A percentile compares a stretch with the other conserved stretches of the same genome.
Evolutionary conservation across 108 stramenopile genomes (phyloP).

Genomic region (Chaetoceros muelleri): DNA sequence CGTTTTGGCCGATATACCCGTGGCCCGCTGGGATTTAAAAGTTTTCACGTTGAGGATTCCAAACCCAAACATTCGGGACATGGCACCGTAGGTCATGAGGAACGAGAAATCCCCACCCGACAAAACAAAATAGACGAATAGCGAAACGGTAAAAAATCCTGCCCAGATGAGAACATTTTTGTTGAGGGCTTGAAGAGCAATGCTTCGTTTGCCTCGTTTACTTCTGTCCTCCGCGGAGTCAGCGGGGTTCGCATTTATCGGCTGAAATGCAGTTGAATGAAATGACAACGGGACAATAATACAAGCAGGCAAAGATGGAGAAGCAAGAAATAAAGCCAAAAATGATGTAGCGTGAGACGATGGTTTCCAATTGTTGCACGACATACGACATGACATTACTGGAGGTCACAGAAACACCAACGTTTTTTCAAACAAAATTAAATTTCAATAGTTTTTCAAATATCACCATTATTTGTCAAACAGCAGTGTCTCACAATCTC

Average conservation of each 20-base stretch:
- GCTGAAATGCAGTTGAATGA: background rate
- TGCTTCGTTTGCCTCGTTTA: conserved; percentile 61
- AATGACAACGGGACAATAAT: background rate
- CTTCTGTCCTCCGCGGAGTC: conserved; percentile 39
- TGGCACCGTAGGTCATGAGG: conserved; percentile 95
- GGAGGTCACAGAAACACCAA: no score
- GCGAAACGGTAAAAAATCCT: conserved; percentile 82
- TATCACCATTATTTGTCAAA: no score
- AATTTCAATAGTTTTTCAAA: no score
- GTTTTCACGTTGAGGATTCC: conserved; percentile 90
- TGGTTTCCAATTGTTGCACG: no score
- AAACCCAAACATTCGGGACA: conserved; percentile 94
- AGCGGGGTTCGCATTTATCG: conserved; percentile 6
- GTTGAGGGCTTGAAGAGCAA: conserved; percentile 76
- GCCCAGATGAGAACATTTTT: conserved; percentile 88
- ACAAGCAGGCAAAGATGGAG: background rate
- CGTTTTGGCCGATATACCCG: conserved; percentile 91
- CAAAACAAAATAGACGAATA: conserved; percentile 86
- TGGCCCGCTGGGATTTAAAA: conserved; percentile 68
- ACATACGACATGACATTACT: no score
- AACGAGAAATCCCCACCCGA: conserved; percentile 97
- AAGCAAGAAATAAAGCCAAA: background rate
- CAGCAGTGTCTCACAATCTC: no score
- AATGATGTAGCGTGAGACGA: no score
- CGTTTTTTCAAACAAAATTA: no score